phyloP scores from a whole-genome alignment of 345 rosid species.

The Moringa oleifera region DNA sequence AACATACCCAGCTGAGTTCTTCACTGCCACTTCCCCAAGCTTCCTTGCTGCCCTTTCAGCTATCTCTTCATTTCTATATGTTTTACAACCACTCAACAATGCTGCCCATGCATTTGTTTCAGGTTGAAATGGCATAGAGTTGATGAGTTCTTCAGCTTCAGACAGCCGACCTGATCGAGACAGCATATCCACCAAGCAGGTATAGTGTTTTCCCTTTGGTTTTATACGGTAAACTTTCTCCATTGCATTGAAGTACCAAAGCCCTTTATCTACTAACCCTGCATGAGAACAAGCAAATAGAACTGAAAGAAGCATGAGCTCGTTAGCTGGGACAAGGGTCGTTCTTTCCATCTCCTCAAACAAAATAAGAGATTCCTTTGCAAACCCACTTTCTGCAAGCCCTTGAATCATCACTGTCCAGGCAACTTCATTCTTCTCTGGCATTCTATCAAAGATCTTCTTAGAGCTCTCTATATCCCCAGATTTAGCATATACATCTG shows the following conservation, averaged over 20 bases:
- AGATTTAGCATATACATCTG: slow-evolving; percentile 59
- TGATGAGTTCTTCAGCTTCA: slow-evolving; percentile 50
- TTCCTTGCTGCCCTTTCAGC: slow-evolving; percentile 40
- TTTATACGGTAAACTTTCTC: slow-evolving; percentile 33
- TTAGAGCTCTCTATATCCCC: slow-evolving; percentile 46
- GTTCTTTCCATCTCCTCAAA: slow-evolving; percentile 47
- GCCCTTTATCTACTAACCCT: slow-evolving; percentile 43
- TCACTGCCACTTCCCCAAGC: slow-evolving; percentile 32
- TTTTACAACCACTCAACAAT: slow-evolving; percentile 48
- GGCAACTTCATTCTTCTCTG: slow-evolving; percentile 33
- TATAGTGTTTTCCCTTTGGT: slow-evolving; percentile 49
- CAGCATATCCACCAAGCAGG: slow-evolving; percentile 55
- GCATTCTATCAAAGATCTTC: slow-evolving; percentile 37
- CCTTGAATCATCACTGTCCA: slow-evolving; percentile 56
- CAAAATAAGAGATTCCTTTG: slow-evolving; percentile 33
- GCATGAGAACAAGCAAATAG: slow-evolving; percentile 57
- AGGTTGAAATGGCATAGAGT: slow-evolving; percentile 43
- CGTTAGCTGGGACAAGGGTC: too few species aligned
- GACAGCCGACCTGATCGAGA: slow-evolving; percentile 49
- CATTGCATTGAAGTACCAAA: slow-evolving; percentile 37
- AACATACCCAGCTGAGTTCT: slow-evolving; percentile 33
- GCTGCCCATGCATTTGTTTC: slow-evolving; percentile 46
- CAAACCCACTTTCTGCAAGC: slow-evolving; percentile 54
- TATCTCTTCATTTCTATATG: slow-evolving; percentile 36
- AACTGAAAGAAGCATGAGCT: slow-evolving; percentile 38